Evolutionary conservation across 1,284 basidiomycete genomes (phyloP), one percentile per base, ranked within the genome.

Genomic region (Flammula alnicola): DNA sequence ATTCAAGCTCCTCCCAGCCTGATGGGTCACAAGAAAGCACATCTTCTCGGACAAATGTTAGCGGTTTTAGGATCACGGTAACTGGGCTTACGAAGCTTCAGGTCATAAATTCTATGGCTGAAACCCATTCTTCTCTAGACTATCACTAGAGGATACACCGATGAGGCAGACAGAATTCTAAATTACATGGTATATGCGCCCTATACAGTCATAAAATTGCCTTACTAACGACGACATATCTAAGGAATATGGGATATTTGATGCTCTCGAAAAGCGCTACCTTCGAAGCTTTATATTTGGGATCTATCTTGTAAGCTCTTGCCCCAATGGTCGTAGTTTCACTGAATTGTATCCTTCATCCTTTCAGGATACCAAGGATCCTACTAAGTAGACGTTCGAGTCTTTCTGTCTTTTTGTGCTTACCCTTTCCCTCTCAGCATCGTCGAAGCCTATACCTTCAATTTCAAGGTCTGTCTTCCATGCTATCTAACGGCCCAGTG

Each of bases 371-470:
- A 80, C 73, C 54, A 80, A 86, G 56, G 86, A 91, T 67, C 88
- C 89, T 1, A 89, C 80, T 63, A 91, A 91, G 89, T 91, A 64
- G 47, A 65, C 52, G 42, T 55, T 49, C 30, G 19, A 56, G 63
- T 47, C 51, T 61, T 49, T 55, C 52, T 55, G 42, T 36, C 22
- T 35, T n/a, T 19, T 30, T 19, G 35, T 31, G 23, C 19, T 38
- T 22, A n/a, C 22, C 30, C 42, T 44, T 29, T 5, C 9, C 39
- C 20, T 52, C n/a, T 27, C 50, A 91, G 88, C 67, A 85, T 91
- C 47, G 76, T 91, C 20, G 88, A 91, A 63, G 84, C 89, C 25
- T 91, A 91, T 60, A 90, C 88, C 0, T 91, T 91, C 70, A 86
- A 89, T 60, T 88, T 91, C 60, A 79, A 81, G 58, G 89, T 86